Percentiles rank a stretch among this genome's conserved stretches.
phyloP scores from a whole-genome alignment of 306 rosid species.

The Rosa lucieae region DNA sequence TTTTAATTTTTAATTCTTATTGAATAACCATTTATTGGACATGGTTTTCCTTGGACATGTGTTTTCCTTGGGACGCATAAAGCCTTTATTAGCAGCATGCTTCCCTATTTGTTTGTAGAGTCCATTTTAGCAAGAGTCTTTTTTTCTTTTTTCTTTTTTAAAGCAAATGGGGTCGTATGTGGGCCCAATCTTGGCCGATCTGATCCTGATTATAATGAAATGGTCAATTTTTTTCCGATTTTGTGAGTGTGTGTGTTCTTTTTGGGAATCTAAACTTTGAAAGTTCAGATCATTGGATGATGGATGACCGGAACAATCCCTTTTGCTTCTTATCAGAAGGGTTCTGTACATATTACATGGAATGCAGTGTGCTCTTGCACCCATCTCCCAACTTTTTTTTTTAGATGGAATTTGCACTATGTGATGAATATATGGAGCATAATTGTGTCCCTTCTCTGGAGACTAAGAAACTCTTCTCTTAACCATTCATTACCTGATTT shows the following conservation, averaged over 20 bases:
- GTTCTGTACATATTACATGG: background rate
- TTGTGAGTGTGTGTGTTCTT: background rate
- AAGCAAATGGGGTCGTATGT: background rate
- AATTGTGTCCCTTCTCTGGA: background rate
- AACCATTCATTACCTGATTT: background rate
- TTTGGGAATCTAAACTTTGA: background rate
- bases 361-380: background rate
- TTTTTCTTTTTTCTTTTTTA: background rate
- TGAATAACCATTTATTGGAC: background rate
- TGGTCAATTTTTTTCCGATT: background rate
- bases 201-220: background rate
- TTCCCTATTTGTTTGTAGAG: background rate
- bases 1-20: background rate
- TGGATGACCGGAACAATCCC: background rate
- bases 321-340: background rate
- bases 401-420: background rate
- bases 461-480: background rate
- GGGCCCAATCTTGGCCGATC: background rate
- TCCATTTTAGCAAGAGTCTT: background rate
- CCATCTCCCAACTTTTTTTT: background rate
- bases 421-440: background rate
- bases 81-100: background rate
- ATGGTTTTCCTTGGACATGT: background rate
- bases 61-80: background rate
- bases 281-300: background rate